A percentile compares a stretch with the other conserved stretches of the same genome.
These are phyloP conservation scores for Lunasporangiospora selenospora DNA, from an alignment of 192 early-diverging fungal species.

Conservation along the genomic window DNA sequence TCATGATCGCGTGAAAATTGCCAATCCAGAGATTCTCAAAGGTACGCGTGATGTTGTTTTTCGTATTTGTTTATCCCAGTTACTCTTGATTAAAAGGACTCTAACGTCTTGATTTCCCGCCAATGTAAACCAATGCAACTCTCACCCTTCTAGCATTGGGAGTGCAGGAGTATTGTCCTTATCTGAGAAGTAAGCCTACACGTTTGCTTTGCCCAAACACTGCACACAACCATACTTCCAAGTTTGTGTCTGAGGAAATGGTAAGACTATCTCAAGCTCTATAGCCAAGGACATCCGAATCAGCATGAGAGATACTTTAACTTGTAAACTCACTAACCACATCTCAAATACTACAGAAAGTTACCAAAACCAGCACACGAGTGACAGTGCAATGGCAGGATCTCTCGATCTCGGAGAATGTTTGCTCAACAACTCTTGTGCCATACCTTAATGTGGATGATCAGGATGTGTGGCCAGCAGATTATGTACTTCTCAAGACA, in stretches of 20 bases:
- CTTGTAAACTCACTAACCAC: background rate
- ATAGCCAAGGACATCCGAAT: too few species aligned
- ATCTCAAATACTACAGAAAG: constrained; percentile 8
- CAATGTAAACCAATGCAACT: too few species aligned
- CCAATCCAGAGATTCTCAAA: constrained; percentile 13
- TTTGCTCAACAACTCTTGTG: constrained; percentile 21
- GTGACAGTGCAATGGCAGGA: constrained; percentile 53
- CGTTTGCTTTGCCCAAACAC: constrained; percentile 23
- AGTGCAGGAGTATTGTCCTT: constrained; percentile 27
- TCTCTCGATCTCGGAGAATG: constrained; percentile 19
- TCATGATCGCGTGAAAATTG: constrained; percentile 30
- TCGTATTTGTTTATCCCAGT: too few species aligned
- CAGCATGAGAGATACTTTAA: background rate
- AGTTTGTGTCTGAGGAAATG: constrained; percentile 41
- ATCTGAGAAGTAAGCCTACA: constrained; percentile 30
- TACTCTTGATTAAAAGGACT: too few species aligned
- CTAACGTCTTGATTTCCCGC: too few species aligned
- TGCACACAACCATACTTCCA: constrained; percentile 16
- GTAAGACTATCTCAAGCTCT: too few species aligned
- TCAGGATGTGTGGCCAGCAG: constrained; percentile 52
- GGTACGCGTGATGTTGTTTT: too few species aligned
- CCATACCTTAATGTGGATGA: constrained; percentile 54
- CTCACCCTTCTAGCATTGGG: constrained; percentile 20
- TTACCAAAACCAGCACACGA: constrained; percentile 36
- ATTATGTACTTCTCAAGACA: constrained; percentile 45